Percentiles rank a stretch among this genome's conserved stretches.
phyloP scores from a whole-genome alignment of 768 basidiomycete species.

The Pluteus cervinus region DNA sequence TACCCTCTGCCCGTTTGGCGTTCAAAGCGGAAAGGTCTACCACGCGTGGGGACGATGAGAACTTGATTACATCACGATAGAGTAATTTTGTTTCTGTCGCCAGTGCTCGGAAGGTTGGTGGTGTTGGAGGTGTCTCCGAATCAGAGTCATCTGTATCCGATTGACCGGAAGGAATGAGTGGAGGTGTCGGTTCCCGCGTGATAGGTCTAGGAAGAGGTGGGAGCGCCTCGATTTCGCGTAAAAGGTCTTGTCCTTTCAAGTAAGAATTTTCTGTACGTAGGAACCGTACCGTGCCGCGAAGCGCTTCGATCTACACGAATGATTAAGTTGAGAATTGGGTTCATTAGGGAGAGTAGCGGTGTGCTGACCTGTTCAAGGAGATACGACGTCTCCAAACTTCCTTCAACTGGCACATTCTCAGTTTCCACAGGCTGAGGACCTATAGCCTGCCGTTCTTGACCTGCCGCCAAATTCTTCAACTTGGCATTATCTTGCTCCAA shows the following conservation, averaged over 20 bases:
- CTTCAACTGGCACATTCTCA: slow-evolving; percentile 66
- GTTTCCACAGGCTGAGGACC: slow-evolving; percentile 47
- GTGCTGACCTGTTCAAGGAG: slow-evolving; percentile 74
- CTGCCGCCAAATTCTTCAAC: slow-evolving; percentile 61
- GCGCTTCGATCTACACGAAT: slow-evolving; percentile 67
- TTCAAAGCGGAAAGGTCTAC: slow-evolving; percentile 74
- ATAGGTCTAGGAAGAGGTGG: slow-evolving; percentile 53
- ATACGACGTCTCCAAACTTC: slow-evolving; percentile 81
- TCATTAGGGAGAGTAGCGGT: slow-evolving; percentile 1
- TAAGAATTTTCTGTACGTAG: slow-evolving; percentile 91
- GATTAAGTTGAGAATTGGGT: slow-evolving; percentile 6
- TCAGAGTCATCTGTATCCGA: slow-evolving; percentile 70
- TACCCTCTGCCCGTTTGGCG: slow-evolving; percentile 43
- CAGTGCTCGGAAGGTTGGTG: slow-evolving; percentile 57
- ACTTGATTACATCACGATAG: slow-evolving; percentile 84
- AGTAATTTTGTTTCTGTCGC: slow-evolving; percentile 80
- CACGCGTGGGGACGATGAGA: slow-evolving; percentile 76
- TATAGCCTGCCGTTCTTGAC: slow-evolving; percentile 70
- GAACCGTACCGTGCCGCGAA: slow-evolving; percentile 89
- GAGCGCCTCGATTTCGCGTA: slow-evolving; percentile 73
- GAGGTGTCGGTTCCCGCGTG: slow-evolving; percentile 53
- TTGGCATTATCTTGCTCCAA: slow-evolving; percentile 86
- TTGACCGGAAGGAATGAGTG: slow-evolving; percentile 54
- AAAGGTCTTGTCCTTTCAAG: slow-evolving; percentile 87
- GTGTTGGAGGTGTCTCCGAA: slow-evolving; percentile 32